These are phyloP conservation scores for Stagonosporopsis chrysanthemi DNA, from an alignment of 2,329 filamentous ascomycete genomes.

Conservation along the genomic window DNA sequence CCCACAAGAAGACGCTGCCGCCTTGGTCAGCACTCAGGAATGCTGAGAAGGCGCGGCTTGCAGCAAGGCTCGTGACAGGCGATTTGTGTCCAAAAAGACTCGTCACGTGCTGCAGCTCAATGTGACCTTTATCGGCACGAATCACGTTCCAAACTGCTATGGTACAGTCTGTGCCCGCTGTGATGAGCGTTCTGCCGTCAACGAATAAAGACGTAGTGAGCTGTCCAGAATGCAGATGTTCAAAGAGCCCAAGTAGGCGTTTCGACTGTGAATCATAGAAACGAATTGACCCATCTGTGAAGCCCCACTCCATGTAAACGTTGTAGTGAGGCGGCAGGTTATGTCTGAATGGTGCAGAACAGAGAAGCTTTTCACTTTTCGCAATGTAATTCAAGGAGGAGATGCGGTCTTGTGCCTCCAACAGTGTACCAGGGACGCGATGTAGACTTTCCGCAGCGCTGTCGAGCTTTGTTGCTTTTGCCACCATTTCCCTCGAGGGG, in stretches of 20 bases:
- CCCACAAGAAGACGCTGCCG: conserved; percentile 88
- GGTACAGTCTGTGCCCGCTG: conserved; percentile 90
- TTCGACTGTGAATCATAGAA: conserved; percentile 88
- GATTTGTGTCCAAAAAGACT: conserved; percentile 91
- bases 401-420: conserved; percentile 79
- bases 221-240: conserved; percentile 92
- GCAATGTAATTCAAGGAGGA: conserved; percentile 78
- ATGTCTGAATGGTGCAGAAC: conserved; percentile 81
- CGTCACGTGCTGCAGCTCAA: conserved; percentile 80
- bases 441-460: conserved; percentile 77
- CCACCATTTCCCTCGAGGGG: conserved; percentile 72
- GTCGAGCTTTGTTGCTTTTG: conserved; percentile 75
- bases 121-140: conserved; percentile 64
- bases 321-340: conserved; percentile 88
- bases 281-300: conserved; percentile 88
- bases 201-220: conserved; percentile 84
- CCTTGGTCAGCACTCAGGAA: conserved; percentile 84
- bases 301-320: conserved; percentile 95
- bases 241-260: conserved; percentile 85
- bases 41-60: conserved; percentile 87
- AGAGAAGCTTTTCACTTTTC: conserved; percentile 83
- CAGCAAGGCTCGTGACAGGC: conserved; percentile 80
- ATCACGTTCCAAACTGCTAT: conserved; percentile 83
- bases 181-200: conserved; percentile 89
- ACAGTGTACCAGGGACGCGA: conserved; percentile 77